These are phyloP conservation scores for Diaporthe helianthi DNA, from an alignment of 2,329 filamentous ascomycete genomes.

Conservation along the genomic window DNA sequence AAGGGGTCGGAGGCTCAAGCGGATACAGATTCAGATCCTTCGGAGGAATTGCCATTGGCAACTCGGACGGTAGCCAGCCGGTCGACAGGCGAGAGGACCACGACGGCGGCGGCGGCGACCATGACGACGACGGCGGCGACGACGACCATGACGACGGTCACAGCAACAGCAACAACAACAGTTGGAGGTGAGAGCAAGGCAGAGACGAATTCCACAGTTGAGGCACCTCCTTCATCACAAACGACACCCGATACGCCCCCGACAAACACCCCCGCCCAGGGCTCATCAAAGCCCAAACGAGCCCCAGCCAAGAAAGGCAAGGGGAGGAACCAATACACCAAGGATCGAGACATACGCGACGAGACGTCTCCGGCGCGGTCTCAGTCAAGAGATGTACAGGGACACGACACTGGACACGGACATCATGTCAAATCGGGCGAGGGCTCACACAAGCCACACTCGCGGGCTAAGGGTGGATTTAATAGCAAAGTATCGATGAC, in stretches of 20 bases:
- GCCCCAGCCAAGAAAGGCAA: conserved; percentile 72
- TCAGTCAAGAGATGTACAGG: conserved; percentile 58
- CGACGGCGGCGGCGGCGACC: conserved; percentile 33
- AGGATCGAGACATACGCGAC: conserved; percentile 69
- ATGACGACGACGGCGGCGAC: conserved; percentile 19
- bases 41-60: conserved; percentile 69
- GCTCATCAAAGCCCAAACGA: conserved; percentile 67
- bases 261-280: conserved; percentile 47
- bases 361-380: conserved; percentile 65
- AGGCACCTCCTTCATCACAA: conserved; percentile 54
- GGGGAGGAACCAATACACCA: conserved; percentile 83
- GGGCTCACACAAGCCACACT: conserved; percentile 43
- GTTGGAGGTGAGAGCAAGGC: conserved; percentile 30
- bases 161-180: conserved; percentile 21
- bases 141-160: conserved; percentile 33
- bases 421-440: conserved; percentile 42
- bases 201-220: conserved; percentile 40
- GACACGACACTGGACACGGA: conserved; percentile 52
- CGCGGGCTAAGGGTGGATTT: conserved; percentile 61
- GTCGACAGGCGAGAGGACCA: conserved; percentile 32
- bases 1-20: conserved; percentile 47
- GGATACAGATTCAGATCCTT: conserved; percentile 71
- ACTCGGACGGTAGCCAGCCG: conserved; percentile 46
- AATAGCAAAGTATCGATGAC: conserved; percentile 80
- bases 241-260: conserved; percentile 57